These are phyloP conservation scores for Cordyceps cateniannulata DNA, from an alignment of 2,329 filamentous ascomycete genomes.

Conservation along the genomic window DNA sequence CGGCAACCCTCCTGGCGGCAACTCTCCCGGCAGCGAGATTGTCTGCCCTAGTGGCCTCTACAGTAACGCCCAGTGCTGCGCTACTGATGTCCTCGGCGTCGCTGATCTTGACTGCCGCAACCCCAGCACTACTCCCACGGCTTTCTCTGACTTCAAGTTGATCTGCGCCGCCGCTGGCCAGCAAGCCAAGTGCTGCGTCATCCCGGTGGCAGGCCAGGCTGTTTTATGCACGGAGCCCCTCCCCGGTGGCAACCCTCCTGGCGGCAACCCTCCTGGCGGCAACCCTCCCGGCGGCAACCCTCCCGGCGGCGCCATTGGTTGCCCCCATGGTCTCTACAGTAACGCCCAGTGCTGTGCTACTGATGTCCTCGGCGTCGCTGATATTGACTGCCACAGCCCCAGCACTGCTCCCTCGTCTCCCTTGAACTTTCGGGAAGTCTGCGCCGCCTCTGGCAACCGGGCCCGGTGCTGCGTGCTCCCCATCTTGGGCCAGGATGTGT, in stretches of 20 bases:
- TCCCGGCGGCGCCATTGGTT: conserved; percentile 11
- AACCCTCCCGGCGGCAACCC: neutral
- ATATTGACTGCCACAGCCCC: conserved; percentile 34
- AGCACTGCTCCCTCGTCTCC: neutral
- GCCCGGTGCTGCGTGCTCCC: conserved; percentile 49
- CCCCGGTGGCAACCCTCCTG: neutral
- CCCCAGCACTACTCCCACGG: too few relatives aligned
- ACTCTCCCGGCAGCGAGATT: neutral
- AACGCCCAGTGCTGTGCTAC: conserved; percentile 41
- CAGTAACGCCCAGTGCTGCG: conserved; percentile 38
- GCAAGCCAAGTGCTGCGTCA: conserved; percentile 45
- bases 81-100: conserved; percentile 40
- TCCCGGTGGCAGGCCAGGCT: conserved; percentile 33
- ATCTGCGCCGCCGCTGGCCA: conserved; percentile 39
- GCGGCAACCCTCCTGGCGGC: neutral
- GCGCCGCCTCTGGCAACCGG: conserved; percentile 38
- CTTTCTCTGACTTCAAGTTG: conserved; percentile 11
- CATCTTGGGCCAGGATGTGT: conserved; percentile 20
- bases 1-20: neutral
- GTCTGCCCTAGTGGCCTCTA: conserved; percentile 19
- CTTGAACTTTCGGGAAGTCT: conserved; percentile 21
- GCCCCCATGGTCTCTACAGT: conserved; percentile 18
- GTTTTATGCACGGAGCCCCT: conserved; percentile 3
- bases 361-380: conserved; percentile 39
- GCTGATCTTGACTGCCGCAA: conserved; percentile 40